Base-by-base conservation (phyloP, 257 asterid genomes). In the Solanum chiquidenum region DNA sequence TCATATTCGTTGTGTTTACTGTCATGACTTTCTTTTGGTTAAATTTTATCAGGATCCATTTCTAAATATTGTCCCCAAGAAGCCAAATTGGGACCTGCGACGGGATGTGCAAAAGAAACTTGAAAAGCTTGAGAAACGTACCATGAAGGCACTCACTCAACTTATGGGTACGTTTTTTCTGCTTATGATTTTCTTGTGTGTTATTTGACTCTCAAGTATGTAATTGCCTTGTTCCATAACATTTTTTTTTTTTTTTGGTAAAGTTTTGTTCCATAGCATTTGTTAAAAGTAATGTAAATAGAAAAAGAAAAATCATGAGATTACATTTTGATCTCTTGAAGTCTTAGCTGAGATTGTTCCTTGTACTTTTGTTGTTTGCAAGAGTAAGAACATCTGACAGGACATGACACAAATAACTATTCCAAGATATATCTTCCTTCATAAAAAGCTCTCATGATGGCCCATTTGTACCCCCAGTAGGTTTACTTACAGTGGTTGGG, bases 61-160 rank as follows among this genome's bases (percentile, higher is more conserved):
- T 92, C 91, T 97, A 35, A 96, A 95, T 91, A 96, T 97, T 90
- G 99, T 98, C 80, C 99, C 99, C 23, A 97, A 97, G 92, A 97
- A 97, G 88, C 98, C 99, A 16, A 97, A 97, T 88, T 96, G 99
- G 99, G 99, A 97, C 88, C 93, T 97, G 87, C 89, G 98, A 66
- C 93, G 98, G 92, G 99, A 97, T 92, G 98, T 95, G 80, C 99
- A 96, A 89, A 97, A 94, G 92, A 96, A 91, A 90, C 96, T 97
- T 37, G 98, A 97, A 89, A 95, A 97, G 93, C 98, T 96, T 40
- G 99, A 97, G 86, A 94, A 92, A 73, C 94, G 98, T 83, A 95
- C 99, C 72, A 98, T 95, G 85, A 97, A 97, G 92, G 94, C 98
- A 38, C 91, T 95, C 92, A 33, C 90, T 77, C 86, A 83, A 88